Percentiles rank a stretch among this genome's conserved stretches.
These are phyloP conservation scores for Colletotrichum lini DNA, from an alignment of 2,329 filamentous ascomycete species.

Conservation along the genomic window DNA sequence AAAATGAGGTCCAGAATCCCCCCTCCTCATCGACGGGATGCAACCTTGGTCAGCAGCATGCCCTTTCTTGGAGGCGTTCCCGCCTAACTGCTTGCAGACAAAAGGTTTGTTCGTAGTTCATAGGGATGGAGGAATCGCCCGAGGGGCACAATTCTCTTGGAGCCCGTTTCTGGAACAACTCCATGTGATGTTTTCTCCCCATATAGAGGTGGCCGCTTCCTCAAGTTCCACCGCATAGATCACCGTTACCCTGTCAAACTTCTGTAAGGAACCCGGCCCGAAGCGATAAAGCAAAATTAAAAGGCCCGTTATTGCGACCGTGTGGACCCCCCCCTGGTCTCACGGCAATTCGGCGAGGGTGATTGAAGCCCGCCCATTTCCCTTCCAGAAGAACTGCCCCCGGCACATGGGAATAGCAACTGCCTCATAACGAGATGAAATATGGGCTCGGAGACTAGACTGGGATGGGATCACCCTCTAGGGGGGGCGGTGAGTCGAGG, in stretches of 20 bases:
- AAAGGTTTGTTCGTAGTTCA: not conserved
- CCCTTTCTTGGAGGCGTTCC: not conserved
- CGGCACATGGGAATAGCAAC: conserved; percentile 12
- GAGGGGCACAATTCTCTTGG: not conserved
- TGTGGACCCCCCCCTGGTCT: not conserved
- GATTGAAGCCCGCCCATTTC: conserved; percentile 9
- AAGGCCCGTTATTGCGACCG: not conserved
- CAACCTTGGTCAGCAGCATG: conserved; percentile 17
- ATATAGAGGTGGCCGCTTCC: not conserved
- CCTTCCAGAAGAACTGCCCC: not conserved
- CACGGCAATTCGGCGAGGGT: not conserved
- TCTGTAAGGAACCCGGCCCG: conserved; percentile 27
- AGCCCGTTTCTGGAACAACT: not conserved
- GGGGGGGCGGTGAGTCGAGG: conserved; percentile 29
- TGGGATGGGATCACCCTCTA: not conserved
- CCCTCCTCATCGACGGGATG: conserved; percentile 14
- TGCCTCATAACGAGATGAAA: conserved; percentile 29
- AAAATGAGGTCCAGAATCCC: not conserved
- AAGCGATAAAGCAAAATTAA: conserved; percentile 15
- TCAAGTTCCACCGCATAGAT: conserved; percentile 19
- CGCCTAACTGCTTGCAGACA: not conserved
- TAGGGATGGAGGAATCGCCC: not conserved
- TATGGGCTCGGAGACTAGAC: conserved; percentile 3
- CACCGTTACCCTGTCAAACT: conserved; percentile 20
- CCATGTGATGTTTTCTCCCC: not conserved